Conservation (phyloP, 306 rosid genomes). For the Prunus persica region Prunus_persica_NCBIv2 NC_034013.1:1999001-1999500, state of each 20-base stretch:
- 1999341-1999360: not conserved
- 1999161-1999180: constrained; percentile 65
- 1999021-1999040: constrained; percentile 82
- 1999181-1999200: constrained; percentile 70
- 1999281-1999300: constrained; percentile 76
- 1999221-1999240: constrained; percentile 49
- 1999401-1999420: no score
- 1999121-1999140: constrained; percentile 34
- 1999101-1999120: constrained; percentile 62
- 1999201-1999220: constrained; percentile 74
- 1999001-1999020: constrained; percentile 60
- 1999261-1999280: constrained; percentile 64
- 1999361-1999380: not conserved
- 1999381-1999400: not conserved
- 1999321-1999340: constrained; percentile 18
- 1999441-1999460: no score
- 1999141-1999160: constrained; percentile 4
- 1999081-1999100: constrained; percentile 50
- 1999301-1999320: not conserved
- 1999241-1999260: constrained; percentile 43
- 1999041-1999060: constrained; percentile 56
- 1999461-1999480: no score
- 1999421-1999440: no score
- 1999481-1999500: no score
- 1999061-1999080: constrained; percentile 42